Conservation (phyloP, 495 filamentous ascomycete genomes). For the Melanomma pulvis-pyrius region DNA sequence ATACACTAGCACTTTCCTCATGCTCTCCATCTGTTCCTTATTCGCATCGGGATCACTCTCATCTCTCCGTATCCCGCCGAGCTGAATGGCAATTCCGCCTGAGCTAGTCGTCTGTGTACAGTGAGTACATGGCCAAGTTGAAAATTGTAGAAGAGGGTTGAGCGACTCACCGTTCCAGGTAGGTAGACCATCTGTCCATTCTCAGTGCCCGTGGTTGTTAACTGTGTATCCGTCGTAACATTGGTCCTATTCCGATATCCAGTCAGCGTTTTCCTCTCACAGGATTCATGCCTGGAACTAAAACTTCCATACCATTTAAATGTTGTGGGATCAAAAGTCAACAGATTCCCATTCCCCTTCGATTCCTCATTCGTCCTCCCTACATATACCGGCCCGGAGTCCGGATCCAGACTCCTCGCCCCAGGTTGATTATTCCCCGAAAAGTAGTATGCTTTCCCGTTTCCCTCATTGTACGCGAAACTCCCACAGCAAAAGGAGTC, state of each 20-base stretch:
- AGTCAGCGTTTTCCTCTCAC: background rate
- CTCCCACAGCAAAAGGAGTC: slow-evolving; percentile 1
- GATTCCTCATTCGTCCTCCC: background rate
- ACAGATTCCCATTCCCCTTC: slow-evolving; percentile 1
- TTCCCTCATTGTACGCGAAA: slow-evolving; percentile 5
- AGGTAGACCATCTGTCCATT: slow-evolving; percentile 4
- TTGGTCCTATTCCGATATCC: background rate
- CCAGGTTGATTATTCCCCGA: slow-evolving; percentile 3
- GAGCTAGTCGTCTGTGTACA: background rate
- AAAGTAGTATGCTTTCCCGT: slow-evolving; percentile 4
- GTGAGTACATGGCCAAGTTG: background rate
- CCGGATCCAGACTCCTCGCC: background rate
- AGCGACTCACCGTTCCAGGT: background rate
- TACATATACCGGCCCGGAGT: background rate
- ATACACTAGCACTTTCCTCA: slow-evolving; percentile 18
- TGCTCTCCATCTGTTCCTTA: background rate
- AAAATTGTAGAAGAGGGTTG: background rate
- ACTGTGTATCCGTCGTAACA: background rate
- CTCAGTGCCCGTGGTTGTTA: slow-evolving; percentile 1
- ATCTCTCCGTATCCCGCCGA: background rate
- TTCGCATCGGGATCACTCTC: background rate
- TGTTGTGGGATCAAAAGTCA: slow-evolving; percentile 11
- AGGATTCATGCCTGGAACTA: background rate
- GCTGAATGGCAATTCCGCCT: slow-evolving; percentile 3
- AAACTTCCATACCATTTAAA: slow-evolving; percentile 5